Percentiles rank a stretch among this genome's conserved stretches.
These are phyloP conservation scores for Colletotrichum truncatum DNA, from an alignment of 2,329 filamentous ascomycete genomes.

Conservation along the genomic window DNA sequence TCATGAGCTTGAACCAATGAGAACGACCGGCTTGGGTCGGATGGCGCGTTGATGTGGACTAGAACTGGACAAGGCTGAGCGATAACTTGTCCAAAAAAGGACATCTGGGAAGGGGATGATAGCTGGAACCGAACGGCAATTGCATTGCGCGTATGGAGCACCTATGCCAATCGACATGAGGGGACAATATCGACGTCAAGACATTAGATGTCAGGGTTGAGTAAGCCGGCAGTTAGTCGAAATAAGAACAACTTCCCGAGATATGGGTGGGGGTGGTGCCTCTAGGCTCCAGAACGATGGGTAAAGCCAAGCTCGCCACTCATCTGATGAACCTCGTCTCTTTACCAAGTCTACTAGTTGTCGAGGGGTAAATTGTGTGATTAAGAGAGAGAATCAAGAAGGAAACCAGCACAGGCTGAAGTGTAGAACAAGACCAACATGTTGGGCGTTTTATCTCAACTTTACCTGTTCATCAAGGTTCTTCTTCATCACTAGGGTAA, in stretches of 20 bases:
- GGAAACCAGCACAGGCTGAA: no score
- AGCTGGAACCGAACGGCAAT: no score
- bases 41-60: background rate
- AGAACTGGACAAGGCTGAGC: background rate
- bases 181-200: constrained; percentile 8
- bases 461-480: constrained; percentile 3
- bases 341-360: no score
- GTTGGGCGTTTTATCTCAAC: background rate
- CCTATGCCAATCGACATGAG: no score
- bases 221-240: background rate
- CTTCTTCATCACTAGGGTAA: background rate
- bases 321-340: no score
- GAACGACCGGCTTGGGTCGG: background rate
- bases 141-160: no score
- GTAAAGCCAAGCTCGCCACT: background rate
- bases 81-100: background rate
- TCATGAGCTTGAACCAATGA: constrained; percentile 3
- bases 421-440: no score
- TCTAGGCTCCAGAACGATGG: background rate
- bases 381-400: no score
- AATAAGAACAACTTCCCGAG: background rate
- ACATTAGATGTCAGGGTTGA: background rate
- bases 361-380: no score
- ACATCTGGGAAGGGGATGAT: background rate
- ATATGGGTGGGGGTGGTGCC: background rate